A percentile compares a stretch with the other conserved stretches of the same genome.
Evolutionary conservation across 306 rosid genomes (phyloP).

Genomic region (Sesbania bispinosa): DNA sequence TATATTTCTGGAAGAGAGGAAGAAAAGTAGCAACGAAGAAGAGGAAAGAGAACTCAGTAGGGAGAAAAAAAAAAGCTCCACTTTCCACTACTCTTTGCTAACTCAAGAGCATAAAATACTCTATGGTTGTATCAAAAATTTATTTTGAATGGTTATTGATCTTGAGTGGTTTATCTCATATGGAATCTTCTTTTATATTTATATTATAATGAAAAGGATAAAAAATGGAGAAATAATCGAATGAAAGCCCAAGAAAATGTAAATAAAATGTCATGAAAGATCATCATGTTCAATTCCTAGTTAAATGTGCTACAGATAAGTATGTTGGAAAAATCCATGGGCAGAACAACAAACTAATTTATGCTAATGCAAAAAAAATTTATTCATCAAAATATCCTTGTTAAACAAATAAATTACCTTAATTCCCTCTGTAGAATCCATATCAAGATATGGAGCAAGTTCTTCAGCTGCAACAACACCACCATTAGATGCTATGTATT

Average conservation of each 20-base stretch:
- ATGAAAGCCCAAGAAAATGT: not conserved
- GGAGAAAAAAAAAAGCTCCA: too few relatives aligned
- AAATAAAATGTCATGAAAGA: not conserved
- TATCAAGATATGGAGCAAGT: constrained; percentile 90
- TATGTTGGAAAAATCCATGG: not conserved
- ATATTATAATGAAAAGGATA: not conserved
- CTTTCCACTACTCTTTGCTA: too few relatives aligned
- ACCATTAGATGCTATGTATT: constrained; percentile 86
- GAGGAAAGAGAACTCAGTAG: too few relatives aligned
- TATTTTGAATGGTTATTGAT: too few relatives aligned
- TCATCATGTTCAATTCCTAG: not conserved
- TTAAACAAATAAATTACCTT: constrained; percentile 41
- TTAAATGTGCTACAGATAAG: not conserved
- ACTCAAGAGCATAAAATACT: too few relatives aligned
- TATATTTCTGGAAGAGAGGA: too few relatives aligned
- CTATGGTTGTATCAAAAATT: too few relatives aligned
- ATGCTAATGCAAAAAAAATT: not conserved
- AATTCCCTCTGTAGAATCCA: constrained; percentile 44
- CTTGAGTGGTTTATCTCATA: too few relatives aligned
- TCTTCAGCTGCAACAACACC: constrained; percentile 98
- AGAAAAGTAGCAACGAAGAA: too few relatives aligned
- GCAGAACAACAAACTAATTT: constrained; percentile 4
- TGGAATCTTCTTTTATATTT: too few relatives aligned
- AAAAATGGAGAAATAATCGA: not conserved
- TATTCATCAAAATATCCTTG: not conserved